Evolutionary conservation across 345 rosid genomes (phyloP).

Genomic region (Eutrema heterophyllum): DNA sequence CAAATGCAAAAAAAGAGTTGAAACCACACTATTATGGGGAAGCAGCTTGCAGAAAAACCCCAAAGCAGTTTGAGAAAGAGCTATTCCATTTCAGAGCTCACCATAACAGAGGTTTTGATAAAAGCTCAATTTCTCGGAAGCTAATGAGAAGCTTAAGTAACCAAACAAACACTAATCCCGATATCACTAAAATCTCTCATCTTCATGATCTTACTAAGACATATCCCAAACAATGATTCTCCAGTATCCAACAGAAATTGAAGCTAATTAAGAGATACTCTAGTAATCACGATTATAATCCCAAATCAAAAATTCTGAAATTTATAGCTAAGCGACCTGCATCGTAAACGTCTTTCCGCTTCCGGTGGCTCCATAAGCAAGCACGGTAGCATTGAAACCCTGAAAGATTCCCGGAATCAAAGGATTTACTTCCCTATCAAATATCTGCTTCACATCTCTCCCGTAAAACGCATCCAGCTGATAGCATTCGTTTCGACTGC

Average conservation of each 20-base stretch:
- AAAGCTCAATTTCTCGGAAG: not conserved
- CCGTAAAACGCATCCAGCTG: slow-evolving; percentile 76
- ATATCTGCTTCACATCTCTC: slow-evolving; percentile 57
- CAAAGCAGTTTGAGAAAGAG: not conserved
- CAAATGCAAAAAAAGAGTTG: not conserved
- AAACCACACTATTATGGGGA: not conserved
- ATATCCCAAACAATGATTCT: not conserved
- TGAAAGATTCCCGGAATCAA: slow-evolving; percentile 57
- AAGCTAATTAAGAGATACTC: not conserved
- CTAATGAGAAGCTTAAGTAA: not conserved
- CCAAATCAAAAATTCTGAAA: not conserved
- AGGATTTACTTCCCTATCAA: slow-evolving; percentile 62
- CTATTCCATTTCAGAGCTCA: not conserved
- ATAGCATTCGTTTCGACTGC: slow-evolving; percentile 73
- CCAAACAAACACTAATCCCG: not conserved
- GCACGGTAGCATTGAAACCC: slow-evolving; percentile 74
- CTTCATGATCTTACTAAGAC: not conserved
- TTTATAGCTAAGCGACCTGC: slow-evolving; percentile 50
- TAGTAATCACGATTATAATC: not conserved
- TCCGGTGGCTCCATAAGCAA: slow-evolving; percentile 94
- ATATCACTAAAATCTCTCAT: not conserved
- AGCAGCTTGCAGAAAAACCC: not conserved
- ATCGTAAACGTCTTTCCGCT: slow-evolving; percentile 92
- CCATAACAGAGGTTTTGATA: not conserved
- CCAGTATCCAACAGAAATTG: not conserved